Conservation (phyloP, 1,284 basidiomycete species). For the Cutaneotrichosporon cyanovorans region DNA sequence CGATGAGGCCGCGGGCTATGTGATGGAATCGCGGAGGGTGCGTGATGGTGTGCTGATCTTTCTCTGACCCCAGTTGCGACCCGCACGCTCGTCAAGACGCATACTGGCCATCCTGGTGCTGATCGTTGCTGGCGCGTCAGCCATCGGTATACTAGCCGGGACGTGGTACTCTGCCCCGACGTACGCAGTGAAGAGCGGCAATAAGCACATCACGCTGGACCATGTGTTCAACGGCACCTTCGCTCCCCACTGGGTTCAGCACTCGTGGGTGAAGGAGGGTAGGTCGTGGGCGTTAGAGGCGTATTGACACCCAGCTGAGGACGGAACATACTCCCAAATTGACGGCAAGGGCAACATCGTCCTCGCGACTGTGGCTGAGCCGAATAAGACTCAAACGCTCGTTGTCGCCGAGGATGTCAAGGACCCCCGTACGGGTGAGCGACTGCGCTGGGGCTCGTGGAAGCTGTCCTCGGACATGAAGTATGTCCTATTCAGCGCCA, state of each 20-base stretch:
- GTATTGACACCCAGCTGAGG: slow-evolving; percentile 57
- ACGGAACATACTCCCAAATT: slow-evolving; percentile 72
- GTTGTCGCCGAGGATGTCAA: slow-evolving; percentile 30
- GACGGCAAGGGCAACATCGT: slow-evolving; percentile 57
- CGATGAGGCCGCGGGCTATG: slow-evolving; percentile 26
- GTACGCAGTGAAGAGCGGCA: slow-evolving; percentile 49
- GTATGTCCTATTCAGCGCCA: slow-evolving; percentile 69
- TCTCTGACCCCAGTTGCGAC: slow-evolving; percentile 21
- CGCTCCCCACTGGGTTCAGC: slow-evolving; percentile 44
- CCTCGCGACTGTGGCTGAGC: slow-evolving; percentile 65
- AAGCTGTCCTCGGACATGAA: slow-evolving; percentile 78
- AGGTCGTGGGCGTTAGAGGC: slow-evolving; percentile 16
- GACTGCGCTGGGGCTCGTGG: slow-evolving; percentile 58
- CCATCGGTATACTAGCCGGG: slow-evolving; percentile 39
- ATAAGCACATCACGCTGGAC: slow-evolving; percentile 68
- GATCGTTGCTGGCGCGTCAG: slow-evolving; percentile 31
- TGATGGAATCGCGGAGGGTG: slow-evolving; percentile 23
- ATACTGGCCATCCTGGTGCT: slow-evolving; percentile 36
- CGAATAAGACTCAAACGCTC: slow-evolving; percentile 27
- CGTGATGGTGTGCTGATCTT: neutral
- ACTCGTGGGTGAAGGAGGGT: slow-evolving; percentile 87
- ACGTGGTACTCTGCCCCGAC: slow-evolving; percentile 36
- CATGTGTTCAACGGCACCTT: slow-evolving; percentile 88
- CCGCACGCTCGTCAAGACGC: slow-evolving; percentile 34
- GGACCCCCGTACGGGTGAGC: slow-evolving; percentile 46